Percentiles rank a stretch among this genome's conserved stretches.
Evolutionary conservation across 495 filamentous ascomycete species (phyloP).

Genomic region (Hyaloscypha variabilis): DNA sequence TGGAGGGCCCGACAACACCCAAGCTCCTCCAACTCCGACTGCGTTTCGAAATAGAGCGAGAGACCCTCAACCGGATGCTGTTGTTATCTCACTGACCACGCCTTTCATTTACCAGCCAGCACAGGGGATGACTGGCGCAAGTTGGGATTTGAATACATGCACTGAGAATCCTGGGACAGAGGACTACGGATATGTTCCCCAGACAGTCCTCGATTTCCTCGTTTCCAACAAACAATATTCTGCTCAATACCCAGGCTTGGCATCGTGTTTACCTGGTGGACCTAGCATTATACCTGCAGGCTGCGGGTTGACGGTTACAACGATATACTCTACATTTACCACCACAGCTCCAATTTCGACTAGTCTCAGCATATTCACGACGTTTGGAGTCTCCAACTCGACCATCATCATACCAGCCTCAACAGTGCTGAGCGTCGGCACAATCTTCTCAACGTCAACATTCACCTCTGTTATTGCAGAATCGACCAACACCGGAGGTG

Average conservation of each 20-base stretch:
- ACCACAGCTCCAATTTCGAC: neutral
- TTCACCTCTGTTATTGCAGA: neutral
- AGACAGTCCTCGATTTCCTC: conserved; percentile 16
- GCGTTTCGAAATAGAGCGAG: too few relatives aligned
- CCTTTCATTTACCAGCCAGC: conserved; percentile 20
- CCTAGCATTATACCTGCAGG: conserved; percentile 9
- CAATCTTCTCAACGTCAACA: neutral
- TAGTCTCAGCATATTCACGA: neutral
- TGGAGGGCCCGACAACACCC: neutral
- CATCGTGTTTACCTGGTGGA: conserved; percentile 13
- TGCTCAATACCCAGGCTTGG: conserved; percentile 8
- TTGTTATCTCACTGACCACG: conserved; percentile 10
- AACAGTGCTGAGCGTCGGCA: neutral
- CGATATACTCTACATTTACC: neutral
- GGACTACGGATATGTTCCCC: conserved; percentile 21
- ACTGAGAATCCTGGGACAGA: neutral
- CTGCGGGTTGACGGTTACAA: neutral
- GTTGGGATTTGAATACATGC: neutral
- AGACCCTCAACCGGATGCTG: neutral
- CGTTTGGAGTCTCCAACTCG: neutral
- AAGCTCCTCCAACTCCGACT: neutral
- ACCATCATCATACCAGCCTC: neutral
- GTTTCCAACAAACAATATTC: neutral
- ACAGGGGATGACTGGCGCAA: neutral
- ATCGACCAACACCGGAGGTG: neutral